Evolutionary conservation across 2,329 filamentous ascomycete genomes (phyloP), one percentile per base, ranked within the genome.

Genomic region (Cadophora luteo-olivacea): DNA sequence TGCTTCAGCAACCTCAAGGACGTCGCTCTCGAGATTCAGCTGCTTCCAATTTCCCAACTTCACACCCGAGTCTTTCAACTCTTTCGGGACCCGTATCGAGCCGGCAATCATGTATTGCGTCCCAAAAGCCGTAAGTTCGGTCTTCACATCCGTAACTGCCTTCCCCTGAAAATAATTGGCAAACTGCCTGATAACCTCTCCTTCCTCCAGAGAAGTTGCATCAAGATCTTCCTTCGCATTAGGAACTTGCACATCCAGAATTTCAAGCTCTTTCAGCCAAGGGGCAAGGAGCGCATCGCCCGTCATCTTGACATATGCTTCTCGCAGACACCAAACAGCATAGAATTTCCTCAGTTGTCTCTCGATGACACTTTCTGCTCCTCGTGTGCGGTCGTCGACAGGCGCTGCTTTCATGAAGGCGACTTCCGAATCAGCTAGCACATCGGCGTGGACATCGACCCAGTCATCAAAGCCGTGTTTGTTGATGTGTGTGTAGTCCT

Each of bases 261-360:
- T 92, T 74, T 94, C 90, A 9, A 94, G 81, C 61, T 91, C 86
- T 62, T 82, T 82, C 61, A 95, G 82, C 92, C 92, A 95, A 4
- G 83, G 82, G 0, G 92, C 92, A 9, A 94, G 82, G 68, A 95
- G 82, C 0, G 91, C 92, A 75, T 94, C 91, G 32, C 92, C 92
- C 36, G 91, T 92, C 81, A 95, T 89, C 85, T 94, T 95, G 79
- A 94, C 89, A 77, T 92, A 94, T 0, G 91, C 89, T 81, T 95
- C 92, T 74, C 92, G 89, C 78, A 93, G 85, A 78, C 90, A 92
- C 90, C 92, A 95, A 68, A 91, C 87, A 0, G 91, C 86, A 77
- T 94, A 95, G 77, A 95, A 95, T 64, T 86, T 84, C 5, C 91
- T 84, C 33, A 94, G 81, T 76, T 89, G 89, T 25, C 81, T 84